Evolutionary conservation across 2,329 filamentous ascomycete genomes (phyloP), one percentile per base, ranked within the genome.

Genomic region (Sporothrix euskadiensis): DNA sequence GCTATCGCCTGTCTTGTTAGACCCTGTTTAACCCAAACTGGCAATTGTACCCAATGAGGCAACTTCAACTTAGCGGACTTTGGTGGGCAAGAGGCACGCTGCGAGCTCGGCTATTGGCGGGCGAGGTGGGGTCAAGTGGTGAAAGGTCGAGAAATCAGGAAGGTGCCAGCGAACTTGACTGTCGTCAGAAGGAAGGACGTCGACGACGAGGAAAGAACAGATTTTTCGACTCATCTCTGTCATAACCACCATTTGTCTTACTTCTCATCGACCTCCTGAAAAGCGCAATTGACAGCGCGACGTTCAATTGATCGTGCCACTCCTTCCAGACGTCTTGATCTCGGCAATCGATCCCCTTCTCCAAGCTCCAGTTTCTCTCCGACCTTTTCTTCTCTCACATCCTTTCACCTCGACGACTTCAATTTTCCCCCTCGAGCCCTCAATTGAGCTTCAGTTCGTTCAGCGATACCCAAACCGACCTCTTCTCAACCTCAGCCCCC

Each of bases 21-120:
- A n/a, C n/a, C 12, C 22, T 26, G 44, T 22, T 70, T 70, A 70
- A 57, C 72, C 66, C 47, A 70, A 73, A 56, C 44, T 19, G 72
- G 72, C 56, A 73, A 73, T 61, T 73, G 66, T 73, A 30, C 72
- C 72, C 66, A 73, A 73, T 56, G 39, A 44, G 72, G 72, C 66
- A 73, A 70, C 66, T 54, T 52, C 5, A 35, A 35, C 5, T 22
- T 61, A n/a, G 44, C 47, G 47, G 56, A 71, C 22, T 14, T 32
- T 32, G 5, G 30, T 35, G 26, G 12, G 16, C 3, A 30, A 49
- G 8, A 35, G 35, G 35, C 35, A 35, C 4, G 26, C 3, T n/a
- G 19, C 57, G 32, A 5, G 26, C 16, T 71, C 69, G 69, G 69
- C 54, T 71, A 71, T 59, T 56, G 54, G 54, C 69, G 69, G 69